Percentiles rank a stretch among this genome's conserved stretches.
These are phyloP conservation scores for Ceratocystis huliohia DNA, from an alignment of 2,329 filamentous ascomycete genomes.

Conservation along the genomic window DNA sequence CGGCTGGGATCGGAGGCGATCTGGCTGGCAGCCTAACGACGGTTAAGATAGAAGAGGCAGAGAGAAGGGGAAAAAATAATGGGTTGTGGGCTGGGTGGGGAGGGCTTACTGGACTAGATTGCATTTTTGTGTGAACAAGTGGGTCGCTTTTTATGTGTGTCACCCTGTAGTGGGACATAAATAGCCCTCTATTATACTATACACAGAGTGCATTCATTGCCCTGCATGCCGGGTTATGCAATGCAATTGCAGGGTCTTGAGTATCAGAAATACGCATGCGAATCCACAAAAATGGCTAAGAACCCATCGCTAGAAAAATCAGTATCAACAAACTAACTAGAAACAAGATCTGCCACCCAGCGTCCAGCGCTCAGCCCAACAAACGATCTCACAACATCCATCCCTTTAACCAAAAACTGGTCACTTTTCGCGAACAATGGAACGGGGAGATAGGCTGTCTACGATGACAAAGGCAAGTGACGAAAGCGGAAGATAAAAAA, in stretches of 20 bases:
- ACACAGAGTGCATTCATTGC: neutral
- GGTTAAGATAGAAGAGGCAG: neutral
- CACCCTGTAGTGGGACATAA: neutral
- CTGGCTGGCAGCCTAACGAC: neutral
- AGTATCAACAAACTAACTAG: neutral
- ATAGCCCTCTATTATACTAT: neutral
- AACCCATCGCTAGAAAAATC: too few species aligned
- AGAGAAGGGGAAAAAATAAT: neutral
- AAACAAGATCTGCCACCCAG: neutral
- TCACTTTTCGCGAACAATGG: too few species aligned
- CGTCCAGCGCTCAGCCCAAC: neutral
- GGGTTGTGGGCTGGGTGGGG: neutral
- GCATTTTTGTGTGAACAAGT: neutral
- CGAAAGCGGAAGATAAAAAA: neutral
- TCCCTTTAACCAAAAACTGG: neutral
- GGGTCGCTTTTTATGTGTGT: neutral
- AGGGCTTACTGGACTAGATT: neutral
- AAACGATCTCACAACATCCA: neutral
- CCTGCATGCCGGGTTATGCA: neutral
- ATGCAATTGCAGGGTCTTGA: neutral
- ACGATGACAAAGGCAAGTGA: neutral
- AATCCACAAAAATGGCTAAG: neutral
- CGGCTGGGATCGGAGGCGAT: neutral
- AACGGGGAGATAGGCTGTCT: neutral
- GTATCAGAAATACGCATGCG: neutral